Conservation (phyloP, 495 filamentous ascomycete genomes). For the Penicillium samsonianum region DNA sequence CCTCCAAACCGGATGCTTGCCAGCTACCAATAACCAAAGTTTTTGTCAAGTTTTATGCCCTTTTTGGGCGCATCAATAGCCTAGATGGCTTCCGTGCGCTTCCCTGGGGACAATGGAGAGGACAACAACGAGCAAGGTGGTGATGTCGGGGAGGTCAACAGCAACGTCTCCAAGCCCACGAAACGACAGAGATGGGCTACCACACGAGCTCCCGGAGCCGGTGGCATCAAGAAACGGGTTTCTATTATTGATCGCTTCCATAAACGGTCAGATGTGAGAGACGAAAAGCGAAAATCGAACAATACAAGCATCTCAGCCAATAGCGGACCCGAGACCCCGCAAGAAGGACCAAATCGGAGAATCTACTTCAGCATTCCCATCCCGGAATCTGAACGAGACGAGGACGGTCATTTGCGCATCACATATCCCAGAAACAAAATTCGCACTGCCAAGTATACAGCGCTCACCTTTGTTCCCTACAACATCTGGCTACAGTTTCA, state of each 20-base stretch:
- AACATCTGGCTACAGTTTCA: slow-evolving; percentile 98
- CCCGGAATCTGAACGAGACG: slow-evolving; percentile 75
- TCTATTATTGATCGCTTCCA: slow-evolving; percentile 81
- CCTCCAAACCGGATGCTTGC: slow-evolving; percentile 36
- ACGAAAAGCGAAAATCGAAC: slow-evolving; percentile 68
- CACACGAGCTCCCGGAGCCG: slow-evolving; percentile 71
- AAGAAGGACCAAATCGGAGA: slow-evolving; percentile 38
- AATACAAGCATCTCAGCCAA: slow-evolving; percentile 29
- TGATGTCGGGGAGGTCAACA: slow-evolving; percentile 40
- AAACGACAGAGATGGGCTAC: slow-evolving; percentile 94
- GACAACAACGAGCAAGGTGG: slow-evolving; percentile 22
- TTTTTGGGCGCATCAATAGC: slow-evolving; percentile 28
- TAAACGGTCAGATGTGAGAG: slow-evolving; percentile 55
- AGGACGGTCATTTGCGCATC: slow-evolving; percentile 70
- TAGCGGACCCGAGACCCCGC: slow-evolving; percentile 38
- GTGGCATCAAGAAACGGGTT: slow-evolving; percentile 74
- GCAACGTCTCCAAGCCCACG: slow-evolving; percentile 57
- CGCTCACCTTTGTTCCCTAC: slow-evolving; percentile 95
- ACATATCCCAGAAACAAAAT: slow-evolving; percentile 93
- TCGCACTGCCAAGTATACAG: slow-evolving; percentile 94
- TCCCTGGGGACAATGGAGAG: slow-evolving; percentile 27
- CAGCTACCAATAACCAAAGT: slow-evolving; percentile 16
- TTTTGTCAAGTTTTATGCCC: slow-evolving; percentile 34
- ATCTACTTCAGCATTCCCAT: slow-evolving; percentile 89
- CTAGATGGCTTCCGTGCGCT: slow-evolving; percentile 44